Percentiles rank a stretch among this genome's conserved stretches.
phyloP scores from a whole-genome alignment of 2,329 filamentous ascomycete species.

The Trichoderma cornu-damae region DNA sequence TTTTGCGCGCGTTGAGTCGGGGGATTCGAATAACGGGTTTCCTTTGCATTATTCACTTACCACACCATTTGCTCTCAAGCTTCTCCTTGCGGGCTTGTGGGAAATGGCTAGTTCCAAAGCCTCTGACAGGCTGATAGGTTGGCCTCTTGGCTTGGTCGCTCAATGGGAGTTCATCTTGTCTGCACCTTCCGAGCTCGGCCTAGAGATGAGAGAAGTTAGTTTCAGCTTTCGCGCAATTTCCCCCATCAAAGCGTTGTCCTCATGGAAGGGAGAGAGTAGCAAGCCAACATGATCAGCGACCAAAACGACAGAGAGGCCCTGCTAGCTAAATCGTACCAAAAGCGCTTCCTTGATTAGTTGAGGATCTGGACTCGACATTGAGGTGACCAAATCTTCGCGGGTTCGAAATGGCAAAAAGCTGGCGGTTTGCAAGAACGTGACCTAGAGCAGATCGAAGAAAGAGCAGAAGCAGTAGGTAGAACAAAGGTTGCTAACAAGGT shows the following conservation, averaged over 20 bases:
- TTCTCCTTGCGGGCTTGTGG: conserved; percentile 15
- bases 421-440: not conserved
- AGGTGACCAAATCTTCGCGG: too few species aligned
- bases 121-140: conserved; percentile 18
- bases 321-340: not conserved
- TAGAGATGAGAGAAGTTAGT: conserved; percentile 1
- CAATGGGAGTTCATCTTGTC: conserved; percentile 25
- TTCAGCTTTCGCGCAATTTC: not conserved
- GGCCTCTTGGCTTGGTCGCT: conserved; percentile 21
- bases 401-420: not conserved
- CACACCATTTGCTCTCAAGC: conserved; percentile 22
- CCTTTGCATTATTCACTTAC: conserved; percentile 8
- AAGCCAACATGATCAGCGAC: not conserved
- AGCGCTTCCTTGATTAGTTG: not conserved
- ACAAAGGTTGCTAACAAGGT: too few species aligned
- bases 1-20: conserved; percentile 9
- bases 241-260: not conserved
- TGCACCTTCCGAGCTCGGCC: conserved; percentile 24
- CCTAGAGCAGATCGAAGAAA: too few species aligned
- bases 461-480: too few species aligned
- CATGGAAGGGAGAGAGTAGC: too few species aligned
- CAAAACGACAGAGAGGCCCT: not conserved
- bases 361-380: not conserved
- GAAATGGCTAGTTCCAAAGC: conserved; percentile 18
- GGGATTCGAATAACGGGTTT: too few species aligned